A percentile compares a stretch with the other conserved stretches of the same genome.
Evolutionary conservation across 2,329 filamentous ascomycete genomes (phyloP).

Genomic region (Fusarium marasasianum): DNA sequence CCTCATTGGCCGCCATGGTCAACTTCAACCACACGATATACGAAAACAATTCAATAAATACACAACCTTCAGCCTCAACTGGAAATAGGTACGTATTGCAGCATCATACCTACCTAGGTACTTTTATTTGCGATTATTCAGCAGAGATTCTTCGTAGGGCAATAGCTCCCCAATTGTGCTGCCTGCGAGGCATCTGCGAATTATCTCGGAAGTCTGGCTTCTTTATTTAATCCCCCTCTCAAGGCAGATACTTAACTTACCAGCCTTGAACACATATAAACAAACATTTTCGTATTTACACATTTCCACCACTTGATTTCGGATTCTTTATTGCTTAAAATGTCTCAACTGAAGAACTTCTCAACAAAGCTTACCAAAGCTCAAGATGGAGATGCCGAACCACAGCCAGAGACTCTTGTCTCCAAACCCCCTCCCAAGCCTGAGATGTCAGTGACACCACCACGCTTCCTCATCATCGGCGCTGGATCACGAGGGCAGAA

Average conservation of each 20-base stretch:
- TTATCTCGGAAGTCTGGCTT: background rate
- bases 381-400: slow-evolving; percentile 2
- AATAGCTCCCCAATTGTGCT: background rate
- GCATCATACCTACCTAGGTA: background rate
- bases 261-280: background rate
- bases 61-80: slow-evolving; percentile 1
- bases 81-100: background rate
- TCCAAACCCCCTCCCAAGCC: slow-evolving; percentile 52
- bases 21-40: slow-evolving; percentile 17
- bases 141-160: background rate
- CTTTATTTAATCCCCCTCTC: background rate
- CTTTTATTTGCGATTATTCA: background rate
- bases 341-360: slow-evolving; percentile 36
- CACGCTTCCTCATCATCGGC: slow-evolving; percentile 81
- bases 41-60: slow-evolving; percentile 6
- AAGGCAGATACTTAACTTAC: slow-evolving; percentile 4
- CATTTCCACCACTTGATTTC: background rate
- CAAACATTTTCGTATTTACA: background rate
- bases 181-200: slow-evolving; percentile 6
- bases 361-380: slow-evolving; percentile 29
- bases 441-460: slow-evolving; percentile 59
- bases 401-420: slow-evolving; percentile 38
- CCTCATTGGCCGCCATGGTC: slow-evolving; percentile 30
- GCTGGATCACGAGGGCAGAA: slow-evolving; percentile 81
- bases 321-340: background rate